These are phyloP conservation scores for Erysimum cheiranthoides DNA, from an alignment of 345 rosid genomes.

Conservation along the genomic window DNA sequence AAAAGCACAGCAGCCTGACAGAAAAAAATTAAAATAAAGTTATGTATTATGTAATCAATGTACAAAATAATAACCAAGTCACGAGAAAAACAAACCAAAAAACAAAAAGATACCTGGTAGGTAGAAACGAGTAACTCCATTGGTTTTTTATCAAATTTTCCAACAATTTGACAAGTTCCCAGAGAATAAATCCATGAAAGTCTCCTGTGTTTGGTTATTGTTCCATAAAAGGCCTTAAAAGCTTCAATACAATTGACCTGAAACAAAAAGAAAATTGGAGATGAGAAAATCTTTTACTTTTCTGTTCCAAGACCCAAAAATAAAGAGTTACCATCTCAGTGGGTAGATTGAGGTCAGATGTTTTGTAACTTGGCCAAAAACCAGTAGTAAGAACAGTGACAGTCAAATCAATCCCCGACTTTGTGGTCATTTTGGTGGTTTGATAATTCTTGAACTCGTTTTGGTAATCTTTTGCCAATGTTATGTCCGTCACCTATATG, in stretches of 20 bases:
- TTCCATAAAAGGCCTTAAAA: conserved; percentile 53
- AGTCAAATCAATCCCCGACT: conserved; percentile 67
- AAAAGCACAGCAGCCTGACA: conserved; percentile 61
- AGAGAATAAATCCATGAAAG: conserved; percentile 66
- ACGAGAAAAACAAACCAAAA: neutral
- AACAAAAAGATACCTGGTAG: conserved; percentile 52
- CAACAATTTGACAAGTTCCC: conserved; percentile 60
- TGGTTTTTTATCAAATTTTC: conserved; percentile 53
- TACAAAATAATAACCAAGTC: neutral
- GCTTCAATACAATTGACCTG: conserved; percentile 56
- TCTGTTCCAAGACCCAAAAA: neutral
- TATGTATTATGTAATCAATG: neutral
- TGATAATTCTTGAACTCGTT: conserved; percentile 57
- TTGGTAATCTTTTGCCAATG: conserved; percentile 72
- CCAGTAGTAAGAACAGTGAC: conserved; percentile 85
- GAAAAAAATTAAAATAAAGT: too few relatives aligned
- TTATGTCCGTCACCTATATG: conserved; percentile 65
- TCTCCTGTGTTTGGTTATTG: conserved; percentile 51
- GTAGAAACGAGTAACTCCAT: conserved; percentile 61
- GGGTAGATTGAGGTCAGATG: conserved; percentile 73
- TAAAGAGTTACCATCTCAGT: conserved; percentile 60
- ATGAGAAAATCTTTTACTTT: neutral
- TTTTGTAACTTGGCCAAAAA: conserved; percentile 85
- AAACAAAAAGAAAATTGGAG: neutral
- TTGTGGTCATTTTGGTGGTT: conserved; percentile 33